A percentile compares a stretch with the other conserved stretches of the same genome.
Evolutionary conservation across 495 filamentous ascomycete genomes (phyloP).

Genomic region (Aspergillus leporis): DNA sequence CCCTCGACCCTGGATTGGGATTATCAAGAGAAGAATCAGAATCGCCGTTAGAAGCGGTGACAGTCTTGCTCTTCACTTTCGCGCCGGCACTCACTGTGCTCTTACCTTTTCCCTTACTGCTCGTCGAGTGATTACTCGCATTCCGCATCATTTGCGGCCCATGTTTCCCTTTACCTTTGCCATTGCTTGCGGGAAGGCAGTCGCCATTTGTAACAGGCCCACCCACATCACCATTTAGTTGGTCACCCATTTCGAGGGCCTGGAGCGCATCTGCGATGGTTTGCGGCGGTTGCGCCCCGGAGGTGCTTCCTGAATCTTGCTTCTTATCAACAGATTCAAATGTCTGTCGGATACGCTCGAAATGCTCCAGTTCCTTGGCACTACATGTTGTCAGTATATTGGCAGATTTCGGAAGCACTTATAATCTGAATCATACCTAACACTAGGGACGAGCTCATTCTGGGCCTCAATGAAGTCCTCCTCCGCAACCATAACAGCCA

Average conservation of each 20-base stretch:
- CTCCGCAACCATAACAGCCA: constrained; percentile 81
- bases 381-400: constrained; percentile 46
- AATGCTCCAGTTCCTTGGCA: constrained; percentile 88
- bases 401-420: background rate
- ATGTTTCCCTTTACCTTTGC: constrained; percentile 38
- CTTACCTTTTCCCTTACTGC: constrained; percentile 44
- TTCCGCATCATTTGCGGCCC: constrained; percentile 30
- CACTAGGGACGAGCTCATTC: constrained; percentile 83
- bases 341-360: constrained; percentile 74
- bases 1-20: constrained; percentile 11
- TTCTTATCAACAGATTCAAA: constrained; percentile 68
- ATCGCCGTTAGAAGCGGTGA: constrained; percentile 23
- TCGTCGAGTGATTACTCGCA: constrained; percentile 31
- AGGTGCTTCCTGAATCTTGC: constrained; percentile 27
- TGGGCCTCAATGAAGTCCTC: constrained; percentile 82
- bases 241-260: constrained; percentile 32
- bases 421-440: constrained; percentile 55
- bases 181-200: constrained; percentile 17
- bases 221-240: constrained; percentile 18
- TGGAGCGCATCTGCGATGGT: constrained; percentile 43
- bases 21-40: constrained; percentile 44
- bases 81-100: constrained; percentile 24
- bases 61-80: constrained; percentile 55
- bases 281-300: constrained; percentile 31
- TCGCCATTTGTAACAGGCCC: constrained; percentile 36